Evolutionary conservation across 306 rosid species (phyloP).

Genomic region (Quercus mongolica): DNA sequence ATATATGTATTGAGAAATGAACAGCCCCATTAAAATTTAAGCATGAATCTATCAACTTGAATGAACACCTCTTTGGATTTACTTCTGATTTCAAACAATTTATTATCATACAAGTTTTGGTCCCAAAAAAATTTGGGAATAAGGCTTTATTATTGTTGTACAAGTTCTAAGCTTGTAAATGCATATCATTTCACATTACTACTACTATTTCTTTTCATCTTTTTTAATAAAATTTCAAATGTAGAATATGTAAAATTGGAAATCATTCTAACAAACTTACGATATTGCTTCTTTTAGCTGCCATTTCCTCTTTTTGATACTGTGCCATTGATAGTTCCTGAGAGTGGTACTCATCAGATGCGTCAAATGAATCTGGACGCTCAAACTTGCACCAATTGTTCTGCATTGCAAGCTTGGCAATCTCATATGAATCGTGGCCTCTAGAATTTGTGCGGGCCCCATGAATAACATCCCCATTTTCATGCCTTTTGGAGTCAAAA

Average conservation of each 20-base stretch:
- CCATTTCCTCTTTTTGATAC: constrained; percentile 66
- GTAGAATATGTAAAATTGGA: neutral
- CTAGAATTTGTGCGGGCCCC: constrained; percentile 45
- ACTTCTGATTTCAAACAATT: too few species aligned
- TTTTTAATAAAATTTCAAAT: neutral
- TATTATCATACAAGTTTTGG: neutral
- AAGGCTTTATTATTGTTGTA: neutral
- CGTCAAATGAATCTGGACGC: constrained; percentile 87
- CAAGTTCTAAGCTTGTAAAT: neutral
- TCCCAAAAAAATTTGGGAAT: too few species aligned
- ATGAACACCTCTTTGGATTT: neutral
- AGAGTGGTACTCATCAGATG: constrained; percentile 88
- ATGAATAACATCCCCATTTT: constrained; percentile 44
- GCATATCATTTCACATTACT: neutral
- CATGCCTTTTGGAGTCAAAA: constrained; percentile 48
- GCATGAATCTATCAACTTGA: neutral
- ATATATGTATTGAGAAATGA: neutral
- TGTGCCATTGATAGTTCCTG: constrained; percentile 73
- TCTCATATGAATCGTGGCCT: constrained; percentile 58
- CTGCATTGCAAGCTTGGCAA: constrained; percentile 63
- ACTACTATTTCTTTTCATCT: neutral
- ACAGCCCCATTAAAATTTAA: neutral
- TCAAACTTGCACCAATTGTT: constrained; percentile 92
- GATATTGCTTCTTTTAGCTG: constrained; percentile 66
- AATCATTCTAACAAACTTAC: constrained; percentile 42